Evolutionary conservation across 768 basidiomycete species (phyloP), one percentile per base, ranked within the genome.

Genomic region (Tylopilus sp.): DNA sequence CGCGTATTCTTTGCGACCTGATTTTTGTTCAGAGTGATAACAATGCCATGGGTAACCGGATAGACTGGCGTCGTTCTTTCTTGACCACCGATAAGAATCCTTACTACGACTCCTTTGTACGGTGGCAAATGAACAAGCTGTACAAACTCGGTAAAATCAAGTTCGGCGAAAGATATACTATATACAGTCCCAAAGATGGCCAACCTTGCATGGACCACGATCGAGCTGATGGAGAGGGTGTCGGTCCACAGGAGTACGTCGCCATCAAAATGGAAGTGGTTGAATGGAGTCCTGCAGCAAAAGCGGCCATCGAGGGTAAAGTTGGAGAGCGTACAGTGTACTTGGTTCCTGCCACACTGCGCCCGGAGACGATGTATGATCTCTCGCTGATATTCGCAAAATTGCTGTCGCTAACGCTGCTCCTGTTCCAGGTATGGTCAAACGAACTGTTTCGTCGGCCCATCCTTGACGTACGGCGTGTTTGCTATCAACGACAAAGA

Each of bases 121-220:
- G 94, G 30, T 99, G 97, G 97, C 97, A 99, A 66, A 85, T 93
- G 70, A 98, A 95, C 77, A 93, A 91, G 67, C 78, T 98, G 9
- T 79, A 91, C 71, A 75, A 74, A 39, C 76, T 93, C 42, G 88
- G 88, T 30, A 95, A 94, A 73, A 91, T 99, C 77, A 97, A 95
- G 71, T 99, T 98, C 65, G 97, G 97, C 44, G 90, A 97, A 71
- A 86, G 97, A 40, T 95, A 98, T 70, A 99, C 97, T 13, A 91
- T 99, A 65, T 99, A 97, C 79, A 95, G 91, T 57, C 93, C 94
- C 3, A 98, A 98, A 70, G 97, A 99, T 60, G 95, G 94, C 3
- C 97, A 98, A 65, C 95, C 97, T 0, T 99, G 97, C 66, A 98
- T 99, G 97, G 97, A 99, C 71, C 97, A 99, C 73, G 97, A 99